These are phyloP conservation scores for Sugiyamaella lignohabitans DNA, from an alignment of 805 yeast species.

Conservation along the genomic window DNA sequence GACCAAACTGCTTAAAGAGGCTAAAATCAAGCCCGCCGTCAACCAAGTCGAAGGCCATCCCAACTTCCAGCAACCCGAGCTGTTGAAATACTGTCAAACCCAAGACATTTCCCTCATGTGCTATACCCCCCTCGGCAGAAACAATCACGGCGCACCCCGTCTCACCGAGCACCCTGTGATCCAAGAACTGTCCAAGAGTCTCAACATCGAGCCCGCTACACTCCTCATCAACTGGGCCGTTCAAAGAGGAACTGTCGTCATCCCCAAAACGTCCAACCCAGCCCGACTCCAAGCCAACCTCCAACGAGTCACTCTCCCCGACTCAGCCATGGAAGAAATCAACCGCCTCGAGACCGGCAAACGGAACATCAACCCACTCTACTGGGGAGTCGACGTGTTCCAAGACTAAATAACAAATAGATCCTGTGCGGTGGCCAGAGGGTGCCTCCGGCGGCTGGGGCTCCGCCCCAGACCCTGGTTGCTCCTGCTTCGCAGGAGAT, in stretches of 20 bases:
- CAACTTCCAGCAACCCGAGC: slow-evolving; percentile 48
- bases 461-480: too few relatives aligned
- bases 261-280: slow-evolving; percentile 69
- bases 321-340: not conserved
- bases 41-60: slow-evolving; percentile 79
- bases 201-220: slow-evolving; percentile 53
- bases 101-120: slow-evolving; percentile 61
- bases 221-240: slow-evolving; percentile 75
- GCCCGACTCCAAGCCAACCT: slow-evolving; percentile 52
- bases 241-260: slow-evolving; percentile 61
- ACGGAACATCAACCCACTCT: slow-evolving; percentile 4
- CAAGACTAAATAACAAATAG: too few relatives aligned
- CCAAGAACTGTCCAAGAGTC: slow-evolving; percentile 50
- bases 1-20: slow-evolving; percentile 42
- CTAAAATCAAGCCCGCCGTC: slow-evolving; percentile 52
- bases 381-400: slow-evolving; percentile 4
- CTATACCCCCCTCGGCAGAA: slow-evolving; percentile 69
- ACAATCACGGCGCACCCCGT: slow-evolving; percentile 38
- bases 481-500: too few relatives aligned
- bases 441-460: too few relatives aligned
- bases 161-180: slow-evolving; percentile 48
- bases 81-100: slow-evolving; percentile 53
- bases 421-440: too few relatives aligned
- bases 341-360: slow-evolving; percentile 3
- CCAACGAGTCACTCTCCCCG: not conserved